Evolutionary conservation across 1,139 yeast genomes (phyloP), one percentile per base, ranked within the genome.

Genomic region (Eremothecium gossypii): DNA sequence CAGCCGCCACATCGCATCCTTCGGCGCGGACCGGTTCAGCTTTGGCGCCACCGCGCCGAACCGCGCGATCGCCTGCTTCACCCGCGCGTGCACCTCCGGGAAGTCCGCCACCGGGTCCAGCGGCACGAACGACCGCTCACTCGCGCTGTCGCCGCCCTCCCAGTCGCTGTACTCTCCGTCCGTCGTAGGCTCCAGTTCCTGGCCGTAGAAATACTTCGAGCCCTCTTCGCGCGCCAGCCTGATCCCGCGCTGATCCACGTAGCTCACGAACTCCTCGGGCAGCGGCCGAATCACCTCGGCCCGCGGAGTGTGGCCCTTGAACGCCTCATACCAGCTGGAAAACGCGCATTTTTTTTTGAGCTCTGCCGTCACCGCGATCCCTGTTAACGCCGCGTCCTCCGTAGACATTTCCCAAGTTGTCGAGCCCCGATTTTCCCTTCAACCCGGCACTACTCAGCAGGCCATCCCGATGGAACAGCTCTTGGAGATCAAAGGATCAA

Each of bases 11-110:
- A 77, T 74, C 7, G 97, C 86, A 63, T 91, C 99, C 54, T 80
- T 82, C 1, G 99, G 98, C 1, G 96, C 83, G 1, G 96, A 85
- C 98, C 98, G 93, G 66, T 91, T 91, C 51, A 91, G 68, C 57
- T 91, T 91, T 1, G 97, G 97, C 2, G 85, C 71, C 7, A 87
- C 87, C 1, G 77, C 65, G 1, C 83, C 83, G 55, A 66, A 73
- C 46, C 65, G 71, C 27, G 42, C 45, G 30, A 69, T 79, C 27
- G 68, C 59, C 0, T 55, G 47, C 30, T 64, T 64, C 20, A 91
- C 69, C 41, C 68, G 55, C 0, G 65, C 54, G 54, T 87, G 94
- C 20, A 87, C 65, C 1, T 72, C 77, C 7, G 64, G 63, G 53
- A 89, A 89, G 27, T 66, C 65, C 7, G 49, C 58, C 0, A 75